These are phyloP conservation scores for Ogataea chonburiensis DNA, from an alignment of 805 yeast genomes.

Conservation along the genomic window DNA sequence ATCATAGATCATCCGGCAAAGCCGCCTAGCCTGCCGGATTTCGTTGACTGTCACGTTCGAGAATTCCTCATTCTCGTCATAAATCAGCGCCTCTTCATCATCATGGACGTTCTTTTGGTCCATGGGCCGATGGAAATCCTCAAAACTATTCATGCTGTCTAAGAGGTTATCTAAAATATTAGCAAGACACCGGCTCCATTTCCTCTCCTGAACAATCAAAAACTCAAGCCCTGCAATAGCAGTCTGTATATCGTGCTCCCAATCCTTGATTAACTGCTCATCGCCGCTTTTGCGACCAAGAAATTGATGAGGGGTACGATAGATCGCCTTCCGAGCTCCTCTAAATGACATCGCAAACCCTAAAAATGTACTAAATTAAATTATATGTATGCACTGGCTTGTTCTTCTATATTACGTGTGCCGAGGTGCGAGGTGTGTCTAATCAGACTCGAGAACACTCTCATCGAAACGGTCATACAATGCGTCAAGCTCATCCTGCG, in stretches of 20 bases:
- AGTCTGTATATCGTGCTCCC: constrained; percentile 43
- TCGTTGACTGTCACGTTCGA: constrained; percentile 32
- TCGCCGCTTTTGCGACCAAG: constrained; percentile 35
- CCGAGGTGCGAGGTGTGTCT: constrained; percentile 8
- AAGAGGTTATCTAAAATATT: constrained; percentile 35
- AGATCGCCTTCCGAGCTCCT: constrained; percentile 37
- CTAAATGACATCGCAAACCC: constrained; percentile 36
- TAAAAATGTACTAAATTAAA: too few species aligned
- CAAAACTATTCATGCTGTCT: constrained; percentile 33
- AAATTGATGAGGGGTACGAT: constrained; percentile 38
- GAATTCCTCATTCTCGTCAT: constrained; percentile 30
- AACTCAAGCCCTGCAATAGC: constrained; percentile 45
- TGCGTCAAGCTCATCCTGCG: constrained; percentile 33
- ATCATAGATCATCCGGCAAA: constrained; percentile 27
- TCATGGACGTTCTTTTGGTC: constrained; percentile 10
- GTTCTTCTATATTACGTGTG: constrained; percentile 1
- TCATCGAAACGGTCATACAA: constrained; percentile 27
- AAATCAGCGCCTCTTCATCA: constrained; percentile 16
- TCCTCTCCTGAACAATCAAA: constrained; percentile 33
- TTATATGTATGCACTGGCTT: background rate
- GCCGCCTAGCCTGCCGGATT: constrained; percentile 29
- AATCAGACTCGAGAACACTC: constrained; percentile 7
- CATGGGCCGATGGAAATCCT: constrained; percentile 38
- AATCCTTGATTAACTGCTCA: constrained; percentile 40
- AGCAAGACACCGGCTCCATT: constrained; percentile 30